phyloP scores from a whole-genome alignment of 148 eudicot genomes.

The Cornus florida region DNA sequence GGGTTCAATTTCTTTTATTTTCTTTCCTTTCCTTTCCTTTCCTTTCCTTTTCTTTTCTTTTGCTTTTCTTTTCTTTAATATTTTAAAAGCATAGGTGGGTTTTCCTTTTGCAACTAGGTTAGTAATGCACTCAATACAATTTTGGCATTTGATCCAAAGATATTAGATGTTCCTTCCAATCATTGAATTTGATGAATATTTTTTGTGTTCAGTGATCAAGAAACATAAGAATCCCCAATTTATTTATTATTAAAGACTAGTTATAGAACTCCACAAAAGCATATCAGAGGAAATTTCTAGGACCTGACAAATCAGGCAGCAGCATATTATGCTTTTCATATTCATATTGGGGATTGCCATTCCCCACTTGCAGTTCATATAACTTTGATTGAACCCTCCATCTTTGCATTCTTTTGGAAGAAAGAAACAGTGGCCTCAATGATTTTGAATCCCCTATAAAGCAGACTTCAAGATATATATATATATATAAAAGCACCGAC shows the following conservation, averaged over 20 bases:
- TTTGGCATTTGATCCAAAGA: constrained; percentile 30
- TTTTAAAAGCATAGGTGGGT: constrained; percentile 8
- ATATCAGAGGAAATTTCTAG: constrained; percentile 14
- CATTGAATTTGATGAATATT: constrained; percentile 24
- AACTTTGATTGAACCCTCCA: not conserved
- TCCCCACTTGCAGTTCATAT: not conserved
- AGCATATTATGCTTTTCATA: not conserved
- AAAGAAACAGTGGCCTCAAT: not conserved
- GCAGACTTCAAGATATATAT: too few species aligned
- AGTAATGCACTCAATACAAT: not conserved
- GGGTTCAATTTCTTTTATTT: not conserved
- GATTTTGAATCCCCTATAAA: not conserved
- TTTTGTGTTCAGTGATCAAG: constrained; percentile 15
- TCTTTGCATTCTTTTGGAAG: not conserved
- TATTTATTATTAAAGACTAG: not conserved
- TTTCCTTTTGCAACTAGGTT: not conserved
- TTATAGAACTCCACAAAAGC: constrained; percentile 19
- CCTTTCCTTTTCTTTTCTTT: not conserved
- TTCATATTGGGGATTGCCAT: constrained; percentile 3
- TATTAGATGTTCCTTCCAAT: constrained; percentile 20
- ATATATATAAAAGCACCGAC: too few species aligned
- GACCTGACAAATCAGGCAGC: constrained; percentile 14
- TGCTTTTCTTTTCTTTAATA: constrained; percentile 1
- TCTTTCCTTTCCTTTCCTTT: not conserved
- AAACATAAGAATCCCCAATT: constrained; percentile 27